phyloP scores from a whole-genome alignment of 805 yeast species.

The Candida succiphila region DNA sequence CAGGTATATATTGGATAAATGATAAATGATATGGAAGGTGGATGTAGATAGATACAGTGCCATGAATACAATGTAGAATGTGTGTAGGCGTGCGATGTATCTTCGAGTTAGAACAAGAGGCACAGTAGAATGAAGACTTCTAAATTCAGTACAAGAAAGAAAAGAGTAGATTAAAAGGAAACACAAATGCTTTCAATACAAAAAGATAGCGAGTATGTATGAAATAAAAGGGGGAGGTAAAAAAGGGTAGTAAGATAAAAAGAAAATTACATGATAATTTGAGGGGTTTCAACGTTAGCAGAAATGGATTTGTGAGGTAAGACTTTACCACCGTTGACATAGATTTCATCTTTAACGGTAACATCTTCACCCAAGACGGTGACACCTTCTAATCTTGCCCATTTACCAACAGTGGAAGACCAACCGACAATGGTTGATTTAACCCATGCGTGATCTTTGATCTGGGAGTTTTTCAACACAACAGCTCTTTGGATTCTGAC shows the following conservation, averaged over 20 bases:
- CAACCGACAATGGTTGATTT: constrained; percentile 98
- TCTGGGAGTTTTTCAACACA: constrained; percentile 78
- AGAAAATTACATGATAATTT: constrained; percentile 80
- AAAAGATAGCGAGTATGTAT: too few relatives aligned
- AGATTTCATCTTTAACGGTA: constrained; percentile 94
- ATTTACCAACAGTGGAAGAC: constrained; percentile 95
- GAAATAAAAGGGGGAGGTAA: too few relatives aligned
- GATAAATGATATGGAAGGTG: too few relatives aligned
- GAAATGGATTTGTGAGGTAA: constrained; percentile 97
- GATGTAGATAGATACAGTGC: too few relatives aligned
- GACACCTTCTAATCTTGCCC: constrained; percentile 98
- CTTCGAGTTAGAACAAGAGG: too few relatives aligned
- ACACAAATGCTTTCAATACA: too few relatives aligned
- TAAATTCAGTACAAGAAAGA: too few relatives aligned
- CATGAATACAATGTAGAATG: too few relatives aligned
- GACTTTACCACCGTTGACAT: constrained; percentile 98
- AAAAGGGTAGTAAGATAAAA: background rate
- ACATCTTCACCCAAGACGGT: constrained; percentile 99
- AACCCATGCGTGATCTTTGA: constrained; percentile 97
- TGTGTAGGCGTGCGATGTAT: too few relatives aligned
- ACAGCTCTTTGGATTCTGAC: constrained; percentile 97
- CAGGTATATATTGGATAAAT: too few relatives aligned
- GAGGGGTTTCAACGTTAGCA: constrained; percentile 92
- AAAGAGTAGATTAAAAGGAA: too few relatives aligned
- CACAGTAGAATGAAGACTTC: too few relatives aligned